phyloP scores from a whole-genome alignment of 768 basidiomycete genomes.

The Candolleomyces eurysporus region DNA sequence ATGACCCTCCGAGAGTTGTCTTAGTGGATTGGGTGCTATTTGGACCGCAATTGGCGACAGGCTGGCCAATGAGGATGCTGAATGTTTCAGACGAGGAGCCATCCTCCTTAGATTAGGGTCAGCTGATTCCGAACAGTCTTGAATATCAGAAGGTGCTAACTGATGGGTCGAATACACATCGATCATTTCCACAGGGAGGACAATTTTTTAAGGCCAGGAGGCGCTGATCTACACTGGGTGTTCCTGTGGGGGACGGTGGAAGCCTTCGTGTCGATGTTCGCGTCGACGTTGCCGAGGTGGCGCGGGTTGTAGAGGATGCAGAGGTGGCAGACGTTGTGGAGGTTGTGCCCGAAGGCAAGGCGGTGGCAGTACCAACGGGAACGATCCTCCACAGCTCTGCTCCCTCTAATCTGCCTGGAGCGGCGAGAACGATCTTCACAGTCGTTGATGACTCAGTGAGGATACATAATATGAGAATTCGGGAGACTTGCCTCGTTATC shows the following conservation, averaged over 20 bases:
- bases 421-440: not conserved
- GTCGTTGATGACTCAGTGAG: not conserved
- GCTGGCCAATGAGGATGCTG: constrained; percentile 1
- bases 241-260: not conserved
- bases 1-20: not conserved
- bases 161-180: not conserved
- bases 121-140: no score
- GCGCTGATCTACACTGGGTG: not conserved
- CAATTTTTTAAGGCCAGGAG: not conserved
- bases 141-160: not conserved
- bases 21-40: not conserved
- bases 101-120: not conserved
- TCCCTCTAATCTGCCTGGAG: not conserved
- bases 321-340: not conserved
- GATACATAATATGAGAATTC: not conserved
- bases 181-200: not conserved
- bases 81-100: not conserved
- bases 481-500: not conserved
- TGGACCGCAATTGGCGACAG: not conserved
- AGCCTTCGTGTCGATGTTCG: not conserved
- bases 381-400: not conserved
- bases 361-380: not conserved
- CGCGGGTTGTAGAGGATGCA: no score
- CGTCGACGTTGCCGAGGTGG: no score
- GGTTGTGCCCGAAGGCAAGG: not conserved